Conservation (phyloP, 2,329 filamentous ascomycete species). For the Fusarium pininemorale region DNA sequence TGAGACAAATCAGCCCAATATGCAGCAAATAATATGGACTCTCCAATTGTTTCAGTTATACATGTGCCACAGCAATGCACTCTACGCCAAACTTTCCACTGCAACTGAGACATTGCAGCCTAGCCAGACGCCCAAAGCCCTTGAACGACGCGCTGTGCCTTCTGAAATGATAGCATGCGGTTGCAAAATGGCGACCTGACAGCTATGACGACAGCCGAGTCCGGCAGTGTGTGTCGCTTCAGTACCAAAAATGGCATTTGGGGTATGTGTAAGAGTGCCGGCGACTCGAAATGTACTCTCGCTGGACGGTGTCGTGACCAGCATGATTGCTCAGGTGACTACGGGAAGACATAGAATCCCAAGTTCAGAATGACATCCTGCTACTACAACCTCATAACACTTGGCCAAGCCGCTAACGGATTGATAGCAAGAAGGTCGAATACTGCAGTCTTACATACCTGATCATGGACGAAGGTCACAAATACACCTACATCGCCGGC, state of each 20-base stretch:
- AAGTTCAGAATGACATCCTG: constrained; percentile 48
- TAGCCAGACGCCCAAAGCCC: not conserved
- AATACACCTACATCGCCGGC: constrained; percentile 50
- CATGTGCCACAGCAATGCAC: not conserved
- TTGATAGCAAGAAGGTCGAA: not conserved
- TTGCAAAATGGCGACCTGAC: constrained; percentile 43
- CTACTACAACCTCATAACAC: constrained; percentile 15
- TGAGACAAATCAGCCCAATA: not conserved
- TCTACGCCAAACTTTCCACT: not conserved
- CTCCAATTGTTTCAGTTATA: constrained; percentile 19
- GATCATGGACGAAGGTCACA: constrained; percentile 45
- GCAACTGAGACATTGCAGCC: constrained; percentile 19
- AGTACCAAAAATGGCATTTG: constrained; percentile 47
- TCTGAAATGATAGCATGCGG: constrained; percentile 42
- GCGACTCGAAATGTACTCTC: constrained; percentile 43
- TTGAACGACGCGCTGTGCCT: not conserved
- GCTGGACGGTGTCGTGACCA: constrained; percentile 49
- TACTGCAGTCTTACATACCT: constrained; percentile 50
- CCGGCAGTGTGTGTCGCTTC: constrained; percentile 48
- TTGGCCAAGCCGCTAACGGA: not conserved
- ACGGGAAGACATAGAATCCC: constrained; percentile 36
- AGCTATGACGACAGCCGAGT: constrained; percentile 40
- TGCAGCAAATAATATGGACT: not conserved
- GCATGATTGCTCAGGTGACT: constrained; percentile 45
- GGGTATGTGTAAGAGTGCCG: constrained; percentile 47